Conservation (phyloP, 2,329 filamentous ascomycete genomes). For the Ascochyta pisi region DNA sequence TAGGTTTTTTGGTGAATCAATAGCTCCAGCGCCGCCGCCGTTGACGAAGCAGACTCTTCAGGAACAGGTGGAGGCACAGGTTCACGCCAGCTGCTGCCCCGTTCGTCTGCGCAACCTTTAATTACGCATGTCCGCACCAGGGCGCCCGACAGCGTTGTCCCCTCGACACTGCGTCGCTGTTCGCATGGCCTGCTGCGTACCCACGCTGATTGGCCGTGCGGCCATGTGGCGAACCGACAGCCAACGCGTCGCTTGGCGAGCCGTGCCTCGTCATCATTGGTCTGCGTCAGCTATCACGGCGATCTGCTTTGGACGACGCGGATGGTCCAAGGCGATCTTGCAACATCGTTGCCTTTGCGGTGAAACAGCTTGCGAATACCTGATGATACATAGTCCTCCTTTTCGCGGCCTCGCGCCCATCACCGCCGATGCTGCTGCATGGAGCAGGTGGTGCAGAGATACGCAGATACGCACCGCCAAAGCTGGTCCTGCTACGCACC, state of each 20-base stretch:
- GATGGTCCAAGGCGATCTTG: conserved; percentile 14
- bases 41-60: conserved; percentile 10
- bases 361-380: conserved; percentile 18
- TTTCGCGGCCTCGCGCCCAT: conserved; percentile 4
- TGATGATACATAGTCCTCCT: background rate
- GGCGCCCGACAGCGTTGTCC: conserved; percentile 3
- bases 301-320: conserved; percentile 2
- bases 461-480: too few relatives aligned
- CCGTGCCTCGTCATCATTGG: conserved; percentile 14
- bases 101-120: conserved; percentile 4
- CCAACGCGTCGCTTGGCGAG: background rate
- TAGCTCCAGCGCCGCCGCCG: conserved; percentile 9
- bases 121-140: background rate
- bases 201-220: conserved; percentile 1
- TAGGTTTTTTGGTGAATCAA: conserved; percentile 11
- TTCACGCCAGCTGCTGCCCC: conserved; percentile 11
- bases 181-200: too few relatives aligned
- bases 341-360: conserved; percentile 16
- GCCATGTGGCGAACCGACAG: conserved; percentile 18
- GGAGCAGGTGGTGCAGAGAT: background rate
- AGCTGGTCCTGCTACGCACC: background rate
- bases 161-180: conserved; percentile 1
- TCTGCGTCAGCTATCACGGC: conserved; percentile 9
- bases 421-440: background rate
- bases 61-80: conserved; percentile 4